phyloP scores from a whole-genome alignment of 2,329 filamentous ascomycete genomes.

The Thielaviopsis musarum region DNA sequence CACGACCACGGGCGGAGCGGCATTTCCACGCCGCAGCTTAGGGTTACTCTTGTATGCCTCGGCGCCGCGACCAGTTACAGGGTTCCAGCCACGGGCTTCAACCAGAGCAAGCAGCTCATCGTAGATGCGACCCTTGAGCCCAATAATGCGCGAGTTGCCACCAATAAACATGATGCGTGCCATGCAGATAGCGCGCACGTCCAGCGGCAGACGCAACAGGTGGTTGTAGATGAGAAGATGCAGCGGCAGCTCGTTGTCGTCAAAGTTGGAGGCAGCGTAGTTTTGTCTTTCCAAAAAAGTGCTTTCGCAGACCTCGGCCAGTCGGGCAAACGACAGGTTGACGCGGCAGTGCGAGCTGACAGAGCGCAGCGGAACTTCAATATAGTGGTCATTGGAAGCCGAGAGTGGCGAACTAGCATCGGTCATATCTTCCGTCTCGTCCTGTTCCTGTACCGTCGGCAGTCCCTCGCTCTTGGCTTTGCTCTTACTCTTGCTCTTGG shows the following conservation, averaged over 20 bases:
- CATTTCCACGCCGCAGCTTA: conserved; percentile 23
- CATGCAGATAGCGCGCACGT: conserved; percentile 74
- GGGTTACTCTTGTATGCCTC: conserved; percentile 33
- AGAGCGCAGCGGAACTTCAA: conserved; percentile 30
- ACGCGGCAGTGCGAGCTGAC: conserved; percentile 35
- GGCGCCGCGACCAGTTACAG: conserved; percentile 52
- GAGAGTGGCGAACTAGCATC: conserved; percentile 1
- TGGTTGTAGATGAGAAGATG: conserved; percentile 60
- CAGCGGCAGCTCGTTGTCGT: conserved; percentile 74
- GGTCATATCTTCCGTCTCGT: conserved; percentile 29
- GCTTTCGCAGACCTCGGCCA: conserved; percentile 60
- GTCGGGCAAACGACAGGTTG: conserved; percentile 47
- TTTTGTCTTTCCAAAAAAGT: conserved; percentile 48
- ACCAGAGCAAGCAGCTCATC: conserved; percentile 56
- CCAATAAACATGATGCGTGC: conserved; percentile 76
- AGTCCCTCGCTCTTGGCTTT: conserved; percentile 20
- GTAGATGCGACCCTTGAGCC: conserved; percentile 60
- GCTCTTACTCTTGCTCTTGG: conserved; percentile 11
- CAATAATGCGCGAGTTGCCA: conserved; percentile 61
- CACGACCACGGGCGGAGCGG: conserved; percentile 14
- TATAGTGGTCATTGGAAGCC: conserved; percentile 12
- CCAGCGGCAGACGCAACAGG: conserved; percentile 59
- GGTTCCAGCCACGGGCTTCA: conserved; percentile 56
- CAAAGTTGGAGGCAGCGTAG: conserved; percentile 39
- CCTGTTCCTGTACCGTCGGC: conserved; percentile 39